Conservation (phyloP, 805 yeast species). For the Candida taoyuanica region DNA sequence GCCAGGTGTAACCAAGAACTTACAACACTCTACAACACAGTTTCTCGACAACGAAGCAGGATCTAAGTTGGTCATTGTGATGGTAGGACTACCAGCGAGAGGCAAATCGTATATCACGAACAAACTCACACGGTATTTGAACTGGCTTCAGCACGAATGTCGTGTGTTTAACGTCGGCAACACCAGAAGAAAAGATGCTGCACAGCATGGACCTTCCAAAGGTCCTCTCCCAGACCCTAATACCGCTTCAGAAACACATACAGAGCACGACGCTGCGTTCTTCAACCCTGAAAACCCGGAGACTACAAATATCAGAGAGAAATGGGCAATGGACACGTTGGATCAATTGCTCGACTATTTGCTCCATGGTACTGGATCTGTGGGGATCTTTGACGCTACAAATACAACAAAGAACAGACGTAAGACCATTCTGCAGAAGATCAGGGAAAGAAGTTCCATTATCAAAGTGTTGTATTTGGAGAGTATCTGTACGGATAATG, state of each 20-base stretch:
- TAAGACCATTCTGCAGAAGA: conserved; percentile 49
- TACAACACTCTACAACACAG: conserved; percentile 39
- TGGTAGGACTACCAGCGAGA: conserved; percentile 95
- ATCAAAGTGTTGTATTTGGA: conserved; percentile 82
- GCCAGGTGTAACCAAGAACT: conserved; percentile 85
- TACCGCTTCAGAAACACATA: conserved; percentile 2
- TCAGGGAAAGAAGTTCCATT: conserved; percentile 52
- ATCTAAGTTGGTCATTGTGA: conserved; percentile 82
- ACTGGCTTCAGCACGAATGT: conserved; percentile 91
- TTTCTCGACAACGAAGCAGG: conserved; percentile 52
- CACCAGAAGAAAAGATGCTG: conserved; percentile 73
- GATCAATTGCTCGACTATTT: conserved; percentile 80
- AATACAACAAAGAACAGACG: conserved; percentile 69
- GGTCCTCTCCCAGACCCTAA: conserved; percentile 50
- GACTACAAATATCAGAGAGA: conserved; percentile 66
- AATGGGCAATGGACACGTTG: conserved; percentile 95
- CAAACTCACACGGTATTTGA: conserved; percentile 82
- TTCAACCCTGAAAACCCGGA: conserved; percentile 75
- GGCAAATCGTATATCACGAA: conserved; percentile 94
- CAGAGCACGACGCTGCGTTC: conserved; percentile 72
- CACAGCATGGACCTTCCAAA: conserved; percentile 60
- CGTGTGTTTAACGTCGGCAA: conserved; percentile 94
- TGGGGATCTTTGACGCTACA: conserved; percentile 88
- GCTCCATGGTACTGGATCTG: conserved; percentile 76
- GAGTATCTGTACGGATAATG: conserved; percentile 77